Percentiles rank a stretch among this genome's conserved stretches.
These are phyloP conservation scores for Irpex sp. DNA, from an alignment of 1,284 basidiomycete genomes.

Conservation along the genomic window DNA sequence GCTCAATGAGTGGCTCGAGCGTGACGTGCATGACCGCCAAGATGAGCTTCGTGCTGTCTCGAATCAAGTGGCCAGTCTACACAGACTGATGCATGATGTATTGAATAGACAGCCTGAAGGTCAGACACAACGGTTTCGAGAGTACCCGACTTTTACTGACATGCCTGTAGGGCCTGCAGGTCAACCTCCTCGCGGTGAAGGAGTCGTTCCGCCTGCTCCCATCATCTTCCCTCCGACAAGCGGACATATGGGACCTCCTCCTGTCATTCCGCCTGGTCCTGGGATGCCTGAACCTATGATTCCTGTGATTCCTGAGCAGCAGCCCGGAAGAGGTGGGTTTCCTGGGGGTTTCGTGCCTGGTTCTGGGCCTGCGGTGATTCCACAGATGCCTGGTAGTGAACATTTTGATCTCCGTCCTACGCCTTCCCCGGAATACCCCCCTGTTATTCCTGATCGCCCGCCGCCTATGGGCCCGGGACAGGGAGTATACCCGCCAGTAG, in stretches of 20 bases:
- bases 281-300: constrained; percentile 18
- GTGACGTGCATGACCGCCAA: constrained; percentile 72
- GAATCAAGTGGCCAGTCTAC: constrained; percentile 58
- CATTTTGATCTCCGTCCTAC: constrained; percentile 1
- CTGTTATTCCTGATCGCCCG: constrained; percentile 10
- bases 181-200: background rate
- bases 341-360: constrained; percentile 31
- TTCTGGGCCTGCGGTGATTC: background rate
- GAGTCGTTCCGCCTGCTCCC: constrained; percentile 2
- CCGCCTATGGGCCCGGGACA: background rate
- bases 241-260: background rate
- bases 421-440: constrained; percentile 2
- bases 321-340: constrained; percentile 9
- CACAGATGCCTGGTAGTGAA: background rate
- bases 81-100: constrained; percentile 42
- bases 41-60: constrained; percentile 63
- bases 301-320: constrained; percentile 19
- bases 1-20: constrained; percentile 70
- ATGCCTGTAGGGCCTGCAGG: background rate
- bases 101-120: constrained; percentile 23
- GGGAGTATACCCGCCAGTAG: constrained; percentile 9
- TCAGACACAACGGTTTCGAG: constrained; percentile 8
- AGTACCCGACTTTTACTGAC: background rate
- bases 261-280: constrained; percentile 16
- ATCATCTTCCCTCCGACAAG: constrained; percentile 7